Percentiles rank a stretch among this genome's conserved stretches.
Conservation (phyloP, 495 filamentous ascomycete species). For the Tetracladium setigerum region DNA sequence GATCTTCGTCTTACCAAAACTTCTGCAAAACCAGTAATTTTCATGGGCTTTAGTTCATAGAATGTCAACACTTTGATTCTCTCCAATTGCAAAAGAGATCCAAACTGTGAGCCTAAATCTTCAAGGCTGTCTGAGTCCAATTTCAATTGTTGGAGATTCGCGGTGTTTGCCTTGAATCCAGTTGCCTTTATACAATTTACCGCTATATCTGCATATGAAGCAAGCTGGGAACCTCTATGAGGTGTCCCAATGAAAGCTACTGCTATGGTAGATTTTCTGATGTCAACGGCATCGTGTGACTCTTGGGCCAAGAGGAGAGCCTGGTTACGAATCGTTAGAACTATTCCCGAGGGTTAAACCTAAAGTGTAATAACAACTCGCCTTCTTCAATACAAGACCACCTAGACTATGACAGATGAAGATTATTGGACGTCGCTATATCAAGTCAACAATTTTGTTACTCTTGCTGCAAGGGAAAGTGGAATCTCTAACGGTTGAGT, state of each 20-base stretch:
- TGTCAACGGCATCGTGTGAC: slow-evolving; percentile 19
- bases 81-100: slow-evolving; percentile 2
- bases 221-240: slow-evolving; percentile 23
- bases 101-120: background rate
- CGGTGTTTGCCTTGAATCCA: slow-evolving; percentile 1
- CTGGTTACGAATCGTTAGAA: too few relatives aligned
- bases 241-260: slow-evolving; percentile 27
- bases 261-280: slow-evolving; percentile 20
- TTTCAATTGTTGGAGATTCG: slow-evolving; percentile 2
- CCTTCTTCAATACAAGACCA: too few relatives aligned
- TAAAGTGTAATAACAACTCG: too few relatives aligned
- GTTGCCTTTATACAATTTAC: background rate
- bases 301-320: slow-evolving; percentile 28
- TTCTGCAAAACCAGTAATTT: too few relatives aligned
- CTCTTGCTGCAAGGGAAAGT: background rate
- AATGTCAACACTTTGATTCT: slow-evolving; percentile 5
- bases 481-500: background rate
- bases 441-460: background rate
- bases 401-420: slow-evolving; percentile 31
- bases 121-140: background rate
- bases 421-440: slow-evolving; percentile 22
- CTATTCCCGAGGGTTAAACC: too few relatives aligned
- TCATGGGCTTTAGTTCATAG: slow-evolving; percentile 5
- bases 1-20: too few relatives aligned
- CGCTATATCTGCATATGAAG: slow-evolving; percentile 2